These are phyloP conservation scores for Suillus tomentosus DNA, from an alignment of 768 basidiomycete species.

Conservation along the genomic window DNA sequence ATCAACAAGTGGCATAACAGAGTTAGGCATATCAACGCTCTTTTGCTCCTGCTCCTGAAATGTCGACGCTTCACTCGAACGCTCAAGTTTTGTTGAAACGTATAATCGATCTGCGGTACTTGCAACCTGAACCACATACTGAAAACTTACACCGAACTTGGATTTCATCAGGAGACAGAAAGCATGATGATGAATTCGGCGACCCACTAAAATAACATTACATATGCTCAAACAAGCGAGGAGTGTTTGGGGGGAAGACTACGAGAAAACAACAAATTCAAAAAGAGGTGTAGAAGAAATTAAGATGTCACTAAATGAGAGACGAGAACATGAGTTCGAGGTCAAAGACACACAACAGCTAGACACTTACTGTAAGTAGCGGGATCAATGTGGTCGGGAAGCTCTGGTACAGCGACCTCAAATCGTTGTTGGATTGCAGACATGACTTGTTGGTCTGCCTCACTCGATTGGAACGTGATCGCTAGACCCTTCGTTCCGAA, in stretches of 20 bases:
- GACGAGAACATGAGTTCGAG: slow-evolving; percentile 5
- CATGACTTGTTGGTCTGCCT: slow-evolving; percentile 93
- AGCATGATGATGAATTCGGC: slow-evolving; percentile 9
- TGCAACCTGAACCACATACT: neutral
- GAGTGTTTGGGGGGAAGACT: slow-evolving; percentile 9
- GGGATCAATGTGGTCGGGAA: slow-evolving; percentile 92
- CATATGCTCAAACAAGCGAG: slow-evolving; percentile 13
- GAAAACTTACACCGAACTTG: neutral
- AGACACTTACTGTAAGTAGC: slow-evolving; percentile 86
- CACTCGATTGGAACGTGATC: slow-evolving; percentile 93
- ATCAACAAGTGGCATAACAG: neutral
- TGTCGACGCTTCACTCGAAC: neutral
- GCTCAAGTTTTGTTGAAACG: neutral
- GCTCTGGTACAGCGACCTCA: slow-evolving; percentile 94
- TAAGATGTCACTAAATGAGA: slow-evolving; percentile 45
- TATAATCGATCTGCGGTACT: neutral
- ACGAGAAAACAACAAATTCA: slow-evolving; percentile 5
- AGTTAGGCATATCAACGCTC: neutral
- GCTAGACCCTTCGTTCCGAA: slow-evolving; percentile 99
- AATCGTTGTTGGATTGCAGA: slow-evolving; percentile 93
- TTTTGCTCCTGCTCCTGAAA: neutral
- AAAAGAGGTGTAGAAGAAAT: slow-evolving; percentile 25
- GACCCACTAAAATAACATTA: slow-evolving; percentile 26
- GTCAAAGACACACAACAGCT: neutral
- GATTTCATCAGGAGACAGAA: neutral